Evolutionary conservation across 768 basidiomycete species (phyloP).

Genomic region (Tubosaeta sp.): DNA sequence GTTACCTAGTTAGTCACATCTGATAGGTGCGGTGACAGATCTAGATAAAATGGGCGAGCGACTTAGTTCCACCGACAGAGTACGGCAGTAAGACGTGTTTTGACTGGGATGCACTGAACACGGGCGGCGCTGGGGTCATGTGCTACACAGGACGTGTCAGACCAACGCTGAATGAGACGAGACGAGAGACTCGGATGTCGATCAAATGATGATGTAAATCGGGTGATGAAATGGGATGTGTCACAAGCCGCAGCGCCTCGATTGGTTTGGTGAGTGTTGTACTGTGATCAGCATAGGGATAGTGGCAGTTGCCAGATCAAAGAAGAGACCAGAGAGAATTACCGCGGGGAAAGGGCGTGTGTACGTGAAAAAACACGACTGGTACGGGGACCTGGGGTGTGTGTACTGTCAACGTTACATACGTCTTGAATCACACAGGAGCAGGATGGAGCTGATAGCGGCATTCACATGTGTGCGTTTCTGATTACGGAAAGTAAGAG

Average conservation of each 20-base stretch:
- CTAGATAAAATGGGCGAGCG: conserved; percentile 2
- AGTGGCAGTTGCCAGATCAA: conserved; percentile 6
- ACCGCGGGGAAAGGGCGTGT: conserved; percentile 29
- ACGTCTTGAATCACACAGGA: conserved; percentile 26
- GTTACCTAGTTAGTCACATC: conserved; percentile 3
- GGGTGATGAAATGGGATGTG: conserved; percentile 21
- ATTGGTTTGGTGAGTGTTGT: not conserved
- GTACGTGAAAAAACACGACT: conserved; percentile 35
- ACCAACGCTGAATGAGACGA: conserved; percentile 15
- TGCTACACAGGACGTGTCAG: conserved; percentile 22
- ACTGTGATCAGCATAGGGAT: not conserved
- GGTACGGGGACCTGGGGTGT: conserved; percentile 33
- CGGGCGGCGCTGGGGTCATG: conserved; percentile 18
- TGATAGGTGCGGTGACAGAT: not conserved
- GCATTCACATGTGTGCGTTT: conserved; percentile 34
- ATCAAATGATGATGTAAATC: conserved; percentile 21
- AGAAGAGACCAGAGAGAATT: conserved; percentile 1
- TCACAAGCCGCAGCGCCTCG: conserved; percentile 24
- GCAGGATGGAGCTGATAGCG: conserved; percentile 24
- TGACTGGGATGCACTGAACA: conserved; percentile 5
- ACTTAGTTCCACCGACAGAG: conserved; percentile 9
- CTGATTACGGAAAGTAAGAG: conserved; percentile 28
- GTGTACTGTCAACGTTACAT: conserved; percentile 35
- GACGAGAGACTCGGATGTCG: conserved; percentile 14
- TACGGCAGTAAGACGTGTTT: not conserved